These are phyloP conservation scores for Pseudozyma sp. DNA, from an alignment of 1,284 basidiomycete genomes.

Conservation along the genomic window DNA sequence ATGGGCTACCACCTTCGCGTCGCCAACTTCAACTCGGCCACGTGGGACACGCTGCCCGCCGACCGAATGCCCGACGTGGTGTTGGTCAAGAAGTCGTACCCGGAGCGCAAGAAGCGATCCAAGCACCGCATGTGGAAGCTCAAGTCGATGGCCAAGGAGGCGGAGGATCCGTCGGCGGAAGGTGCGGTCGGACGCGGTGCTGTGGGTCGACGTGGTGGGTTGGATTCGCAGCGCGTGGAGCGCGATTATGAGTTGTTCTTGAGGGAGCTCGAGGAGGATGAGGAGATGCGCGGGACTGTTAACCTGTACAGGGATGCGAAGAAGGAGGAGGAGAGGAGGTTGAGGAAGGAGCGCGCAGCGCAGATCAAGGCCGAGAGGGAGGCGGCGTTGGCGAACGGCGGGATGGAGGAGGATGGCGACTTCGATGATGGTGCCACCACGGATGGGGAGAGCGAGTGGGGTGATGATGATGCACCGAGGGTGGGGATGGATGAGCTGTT, in stretches of 20 bases:
- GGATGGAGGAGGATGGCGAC: slow-evolving; percentile 70
- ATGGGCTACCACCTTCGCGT: slow-evolving; percentile 89
- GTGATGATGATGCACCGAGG: slow-evolving; percentile 75
- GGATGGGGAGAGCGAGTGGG: slow-evolving; percentile 75
- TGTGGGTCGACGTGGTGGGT: slow-evolving; percentile 86
- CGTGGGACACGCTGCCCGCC: slow-evolving; percentile 77
- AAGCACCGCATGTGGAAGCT: slow-evolving; percentile 88
- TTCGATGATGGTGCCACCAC: slow-evolving; percentile 62
- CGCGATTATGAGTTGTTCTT: slow-evolving; percentile 97
- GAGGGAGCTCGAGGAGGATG: slow-evolving; percentile 94
- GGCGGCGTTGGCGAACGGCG: slow-evolving; percentile 70
- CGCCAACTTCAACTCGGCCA: slow-evolving; percentile 91
- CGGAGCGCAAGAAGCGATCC: slow-evolving; percentile 90
- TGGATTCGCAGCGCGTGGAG: slow-evolving; percentile 93
- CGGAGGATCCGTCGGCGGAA: slow-evolving; percentile 72
- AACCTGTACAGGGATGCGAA: slow-evolving; percentile 83
- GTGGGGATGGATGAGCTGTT: slow-evolving; percentile 83
- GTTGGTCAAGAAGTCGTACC: slow-evolving; percentile 94
- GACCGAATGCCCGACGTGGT: slow-evolving; percentile 88
- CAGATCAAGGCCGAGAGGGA: slow-evolving; percentile 61
- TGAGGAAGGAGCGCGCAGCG: slow-evolving; percentile 65
- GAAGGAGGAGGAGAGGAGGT: slow-evolving; percentile 56
- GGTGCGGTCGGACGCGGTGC: slow-evolving; percentile 77
- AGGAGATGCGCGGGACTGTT: slow-evolving; percentile 87
- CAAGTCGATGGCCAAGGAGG: slow-evolving; percentile 92